Percentiles rank a stretch among this genome's conserved stretches.
phyloP scores from a whole-genome alignment of 371 early-diverging fungal species.

The Circinella minor region DNA sequence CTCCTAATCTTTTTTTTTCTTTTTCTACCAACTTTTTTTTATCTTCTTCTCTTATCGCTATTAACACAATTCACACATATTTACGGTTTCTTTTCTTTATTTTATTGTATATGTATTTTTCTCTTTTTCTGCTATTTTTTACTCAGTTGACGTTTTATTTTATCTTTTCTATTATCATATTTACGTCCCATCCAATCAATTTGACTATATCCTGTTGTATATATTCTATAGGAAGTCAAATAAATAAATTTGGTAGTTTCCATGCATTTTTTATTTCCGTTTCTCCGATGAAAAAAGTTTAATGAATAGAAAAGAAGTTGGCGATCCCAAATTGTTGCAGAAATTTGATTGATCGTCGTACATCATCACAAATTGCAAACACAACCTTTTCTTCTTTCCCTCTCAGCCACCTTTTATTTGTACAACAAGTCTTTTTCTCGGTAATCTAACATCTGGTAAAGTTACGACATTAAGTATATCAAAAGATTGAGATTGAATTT shows the following conservation, averaged over 20 bases:
- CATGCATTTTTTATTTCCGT: not conserved
- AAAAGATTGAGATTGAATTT: too few relatives aligned
- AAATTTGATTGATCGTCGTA: constrained; percentile 2
- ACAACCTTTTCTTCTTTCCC: not conserved
- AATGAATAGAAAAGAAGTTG: not conserved
- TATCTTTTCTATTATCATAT: not conserved
- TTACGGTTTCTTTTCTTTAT: too few relatives aligned
- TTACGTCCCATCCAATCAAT: not conserved
- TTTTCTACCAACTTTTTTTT: not conserved
- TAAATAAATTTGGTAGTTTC: not conserved
- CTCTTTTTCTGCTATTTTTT: not conserved
- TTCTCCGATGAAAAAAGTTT: not conserved
- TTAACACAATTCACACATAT: too few relatives aligned
- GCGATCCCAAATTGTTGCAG: not conserved
- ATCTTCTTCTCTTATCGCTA: too few relatives aligned
- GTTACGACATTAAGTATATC: too few relatives aligned
- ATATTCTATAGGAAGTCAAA: not conserved
- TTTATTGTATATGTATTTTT: not conserved
- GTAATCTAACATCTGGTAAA: constrained; percentile 1
- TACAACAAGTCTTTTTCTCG: not conserved
- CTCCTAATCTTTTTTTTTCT: not conserved
- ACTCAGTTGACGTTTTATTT: not conserved
- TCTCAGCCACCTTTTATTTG: not conserved
- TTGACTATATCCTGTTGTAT: not conserved
- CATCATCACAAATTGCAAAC: not conserved